Conservation (phyloP, 1,139 yeast genomes). For the Diutina scorzettiae region DNA sequence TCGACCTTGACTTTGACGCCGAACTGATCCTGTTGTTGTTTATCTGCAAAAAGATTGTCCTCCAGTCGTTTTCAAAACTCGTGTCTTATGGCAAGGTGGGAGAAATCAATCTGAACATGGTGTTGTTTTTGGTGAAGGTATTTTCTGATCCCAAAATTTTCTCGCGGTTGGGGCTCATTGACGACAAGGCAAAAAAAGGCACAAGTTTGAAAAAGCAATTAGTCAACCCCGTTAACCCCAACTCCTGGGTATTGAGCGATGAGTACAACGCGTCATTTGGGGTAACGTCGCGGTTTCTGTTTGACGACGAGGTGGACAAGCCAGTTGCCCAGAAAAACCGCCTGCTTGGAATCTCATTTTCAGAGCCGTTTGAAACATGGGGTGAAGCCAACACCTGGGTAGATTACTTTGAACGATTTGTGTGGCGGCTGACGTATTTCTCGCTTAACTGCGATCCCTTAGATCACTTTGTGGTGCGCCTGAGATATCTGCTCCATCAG, state of each 20-base stretch:
- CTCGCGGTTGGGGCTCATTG: conserved; percentile 14
- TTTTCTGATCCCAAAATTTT: conserved; percentile 29
- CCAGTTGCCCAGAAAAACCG: background rate
- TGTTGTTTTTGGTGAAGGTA: conserved; percentile 28
- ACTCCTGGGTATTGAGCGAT: conserved; percentile 16
- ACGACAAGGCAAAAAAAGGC: conserved; percentile 14
- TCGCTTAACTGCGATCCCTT: conserved; percentile 25
- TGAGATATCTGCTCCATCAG: conserved; percentile 17
- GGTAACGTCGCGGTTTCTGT: conserved; percentile 23
- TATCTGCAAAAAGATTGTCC: conserved; percentile 30
- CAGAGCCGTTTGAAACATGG: background rate
- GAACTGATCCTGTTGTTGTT: conserved; percentile 21
- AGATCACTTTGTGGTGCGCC: conserved; percentile 7
- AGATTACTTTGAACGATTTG: conserved; percentile 19
- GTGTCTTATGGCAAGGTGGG: conserved; percentile 18
- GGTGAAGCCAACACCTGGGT: conserved; percentile 16
- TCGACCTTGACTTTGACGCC: conserved; percentile 17
- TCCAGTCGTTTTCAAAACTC: conserved; percentile 27
- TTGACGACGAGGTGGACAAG: conserved; percentile 14
- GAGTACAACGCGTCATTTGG: conserved; percentile 29
- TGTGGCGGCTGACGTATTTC: conserved; percentile 17
- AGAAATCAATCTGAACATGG: conserved; percentile 33
- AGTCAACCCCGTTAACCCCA: conserved; percentile 16
- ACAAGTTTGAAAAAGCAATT: conserved; percentile 5
- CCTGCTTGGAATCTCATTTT: background rate